Conservation (phyloP, 2,329 filamentous ascomycete species). For the Verticillium dahliae region DNA sequence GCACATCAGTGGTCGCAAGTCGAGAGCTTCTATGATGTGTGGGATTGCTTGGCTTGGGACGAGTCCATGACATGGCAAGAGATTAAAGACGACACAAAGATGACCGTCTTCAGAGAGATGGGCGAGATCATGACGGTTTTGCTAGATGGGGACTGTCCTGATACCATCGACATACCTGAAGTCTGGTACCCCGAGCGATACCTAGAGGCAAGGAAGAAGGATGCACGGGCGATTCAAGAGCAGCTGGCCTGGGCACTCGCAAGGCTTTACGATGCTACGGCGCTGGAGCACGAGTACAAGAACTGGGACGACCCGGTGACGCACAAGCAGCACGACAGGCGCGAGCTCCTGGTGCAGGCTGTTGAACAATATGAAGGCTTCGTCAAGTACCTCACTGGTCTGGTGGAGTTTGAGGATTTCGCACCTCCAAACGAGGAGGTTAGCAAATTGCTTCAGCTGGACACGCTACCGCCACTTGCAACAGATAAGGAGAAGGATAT, state of each 20-base stretch:
- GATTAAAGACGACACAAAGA: conserved; percentile 27
- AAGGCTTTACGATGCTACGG: conserved; percentile 11
- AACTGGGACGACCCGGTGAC: conserved; percentile 11
- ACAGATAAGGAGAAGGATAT: conserved; percentile 23
- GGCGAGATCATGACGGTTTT: conserved; percentile 45
- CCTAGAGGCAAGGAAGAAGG: conserved; percentile 33
- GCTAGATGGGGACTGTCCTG: conserved; percentile 32
- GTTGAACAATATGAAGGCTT: conserved; percentile 13
- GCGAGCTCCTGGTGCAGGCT: conserved; percentile 21
- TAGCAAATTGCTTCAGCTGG: conserved; percentile 29
- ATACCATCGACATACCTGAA: conserved; percentile 41
- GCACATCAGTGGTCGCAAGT: conserved; percentile 28
- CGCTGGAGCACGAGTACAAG: conserved; percentile 13
- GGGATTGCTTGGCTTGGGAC: conserved; percentile 43
- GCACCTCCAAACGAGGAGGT: conserved; percentile 29
- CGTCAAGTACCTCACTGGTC: conserved; percentile 26
- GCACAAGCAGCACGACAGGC: conserved; percentile 18
- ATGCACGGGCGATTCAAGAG: conserved; percentile 37
- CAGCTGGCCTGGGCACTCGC: conserved; percentile 17
- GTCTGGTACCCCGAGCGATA: conserved; percentile 51
- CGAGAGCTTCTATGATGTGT: conserved; percentile 38
- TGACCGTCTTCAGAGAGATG: conserved; percentile 36
- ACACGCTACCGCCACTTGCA: conserved; percentile 28
- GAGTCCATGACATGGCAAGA: conserved; percentile 30
- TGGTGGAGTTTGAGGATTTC: conserved; percentile 28